Evolutionary conservation across 495 filamentous ascomycete species (phyloP).

Genomic region (Podospora pseudocomata): DNA sequence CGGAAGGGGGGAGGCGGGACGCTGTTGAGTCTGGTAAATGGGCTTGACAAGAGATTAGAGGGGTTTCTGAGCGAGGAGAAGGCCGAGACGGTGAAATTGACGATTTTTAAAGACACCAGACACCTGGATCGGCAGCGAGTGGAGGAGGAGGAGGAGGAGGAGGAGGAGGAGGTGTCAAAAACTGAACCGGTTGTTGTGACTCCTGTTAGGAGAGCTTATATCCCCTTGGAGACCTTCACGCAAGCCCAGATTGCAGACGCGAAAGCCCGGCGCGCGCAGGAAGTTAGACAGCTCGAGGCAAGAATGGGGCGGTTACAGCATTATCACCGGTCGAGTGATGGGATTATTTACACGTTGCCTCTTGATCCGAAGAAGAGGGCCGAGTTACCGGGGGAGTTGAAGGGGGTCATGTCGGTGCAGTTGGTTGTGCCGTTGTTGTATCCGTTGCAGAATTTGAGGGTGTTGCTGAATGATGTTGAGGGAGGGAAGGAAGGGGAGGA

Average conservation of each 20-base stretch:
- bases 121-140: conserved; percentile 29
- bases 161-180: conserved; percentile 32
- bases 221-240: conserved; percentile 47
- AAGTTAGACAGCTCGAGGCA: conserved; percentile 73
- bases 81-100: conserved; percentile 73
- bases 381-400: conserved; percentile 60
- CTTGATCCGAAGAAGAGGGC: conserved; percentile 62
- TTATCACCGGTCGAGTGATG: conserved; percentile 70
- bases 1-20: conserved; percentile 31
- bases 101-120: conserved; percentile 59
- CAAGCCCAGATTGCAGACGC: conserved; percentile 58
- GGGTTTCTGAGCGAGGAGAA: conserved; percentile 65
- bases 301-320: conserved; percentile 65
- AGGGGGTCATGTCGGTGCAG: conserved; percentile 59
- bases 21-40: conserved; percentile 65
- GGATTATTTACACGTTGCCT: conserved; percentile 66
- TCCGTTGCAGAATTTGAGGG: conserved; percentile 63
- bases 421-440: conserved; percentile 71
- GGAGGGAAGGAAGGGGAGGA: conserved; percentile 55
- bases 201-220: conserved; percentile 24
- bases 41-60: conserved; percentile 72
- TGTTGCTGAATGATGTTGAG: conserved; percentile 63
- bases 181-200: conserved; percentile 45
- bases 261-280: conserved; percentile 58
- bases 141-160: conserved; percentile 22